phyloP scores from a whole-genome alignment of 192 early-diverging fungal genomes.

The Phycomyces blakesleeanus region DNA sequence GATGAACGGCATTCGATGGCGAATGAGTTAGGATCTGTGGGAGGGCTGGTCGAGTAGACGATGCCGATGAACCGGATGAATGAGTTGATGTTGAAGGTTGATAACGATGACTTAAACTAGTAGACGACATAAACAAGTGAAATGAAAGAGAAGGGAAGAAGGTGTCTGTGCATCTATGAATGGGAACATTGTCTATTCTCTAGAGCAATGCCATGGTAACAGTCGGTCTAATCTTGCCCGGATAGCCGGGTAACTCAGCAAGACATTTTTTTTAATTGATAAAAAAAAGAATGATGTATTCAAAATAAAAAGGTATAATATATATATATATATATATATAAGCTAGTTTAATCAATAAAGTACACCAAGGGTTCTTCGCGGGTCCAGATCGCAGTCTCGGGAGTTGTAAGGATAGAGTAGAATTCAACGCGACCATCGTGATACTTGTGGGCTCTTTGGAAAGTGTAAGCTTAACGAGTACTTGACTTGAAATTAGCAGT shows the following conservation, averaged over 20 bases:
- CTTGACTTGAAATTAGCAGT: background rate
- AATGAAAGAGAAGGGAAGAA: background rate
- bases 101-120: conserved; percentile 28
- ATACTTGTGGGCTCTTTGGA: conserved; percentile 42
- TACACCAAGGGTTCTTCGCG: conserved; percentile 43
- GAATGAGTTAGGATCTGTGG: conserved; percentile 24
- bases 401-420: conserved; percentile 47
- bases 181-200: too few relatives aligned
- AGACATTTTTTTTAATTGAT: background rate
- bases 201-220: too few relatives aligned
- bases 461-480: background rate
- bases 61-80: conserved; percentile 20
- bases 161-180: too few relatives aligned
- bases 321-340: background rate
- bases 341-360: conserved; percentile 44
- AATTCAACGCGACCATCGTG: conserved; percentile 37
- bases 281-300: background rate
- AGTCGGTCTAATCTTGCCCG: too few relatives aligned
- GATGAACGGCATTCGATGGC: conserved; percentile 23
- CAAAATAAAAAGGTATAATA: background rate
- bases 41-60: conserved; percentile 24
- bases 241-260: background rate
- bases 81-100: conserved; percentile 7
- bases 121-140: background rate
- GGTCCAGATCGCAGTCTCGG: conserved; percentile 51